These are phyloP conservation scores for Lepiota venenata DNA, from an alignment of 768 basidiomycete species.

Conservation along the genomic window DNA sequence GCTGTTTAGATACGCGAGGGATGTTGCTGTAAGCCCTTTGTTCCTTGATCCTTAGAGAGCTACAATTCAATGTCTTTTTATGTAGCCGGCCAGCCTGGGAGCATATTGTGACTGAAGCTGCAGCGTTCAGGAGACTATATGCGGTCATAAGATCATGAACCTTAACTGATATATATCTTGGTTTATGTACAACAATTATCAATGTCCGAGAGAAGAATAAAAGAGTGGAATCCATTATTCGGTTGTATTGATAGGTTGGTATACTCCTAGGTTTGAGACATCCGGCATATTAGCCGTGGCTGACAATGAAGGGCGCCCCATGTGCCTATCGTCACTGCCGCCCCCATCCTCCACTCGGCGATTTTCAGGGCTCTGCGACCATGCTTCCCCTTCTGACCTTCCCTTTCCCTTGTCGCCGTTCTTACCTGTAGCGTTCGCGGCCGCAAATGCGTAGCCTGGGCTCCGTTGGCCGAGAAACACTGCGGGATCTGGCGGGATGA, in stretches of 20 bases:
- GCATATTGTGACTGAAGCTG: slow-evolving; percentile 72
- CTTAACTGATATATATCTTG: neutral
- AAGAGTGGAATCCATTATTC: neutral
- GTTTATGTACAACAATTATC: neutral
- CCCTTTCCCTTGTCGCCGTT: neutral
- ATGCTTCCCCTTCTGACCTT: neutral
- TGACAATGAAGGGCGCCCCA: neutral
- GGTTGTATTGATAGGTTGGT: neutral
- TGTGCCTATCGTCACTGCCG: neutral
- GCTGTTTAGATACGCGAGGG: slow-evolving; percentile 76
- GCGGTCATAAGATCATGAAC: neutral
- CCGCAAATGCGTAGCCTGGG: slow-evolving; percentile 28
- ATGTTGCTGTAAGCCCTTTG: slow-evolving; percentile 70
- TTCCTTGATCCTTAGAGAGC: neutral
- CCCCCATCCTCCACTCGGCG: neutral
- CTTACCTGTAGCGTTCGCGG: neutral
- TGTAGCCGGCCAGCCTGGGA: slow-evolving; percentile 75
- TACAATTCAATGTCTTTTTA: slow-evolving; percentile 6
- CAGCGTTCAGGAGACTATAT: neutral
- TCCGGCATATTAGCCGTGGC: neutral
- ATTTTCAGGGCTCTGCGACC: neutral
- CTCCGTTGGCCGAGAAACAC: slow-evolving; percentile 46
- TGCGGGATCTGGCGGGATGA: slow-evolving; percentile 69
- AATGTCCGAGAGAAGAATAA: neutral
- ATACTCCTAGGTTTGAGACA: neutral